Conservation (phyloP, 176 grass and related monocot species). For the Rhynchospora breviuscula region DNA sequence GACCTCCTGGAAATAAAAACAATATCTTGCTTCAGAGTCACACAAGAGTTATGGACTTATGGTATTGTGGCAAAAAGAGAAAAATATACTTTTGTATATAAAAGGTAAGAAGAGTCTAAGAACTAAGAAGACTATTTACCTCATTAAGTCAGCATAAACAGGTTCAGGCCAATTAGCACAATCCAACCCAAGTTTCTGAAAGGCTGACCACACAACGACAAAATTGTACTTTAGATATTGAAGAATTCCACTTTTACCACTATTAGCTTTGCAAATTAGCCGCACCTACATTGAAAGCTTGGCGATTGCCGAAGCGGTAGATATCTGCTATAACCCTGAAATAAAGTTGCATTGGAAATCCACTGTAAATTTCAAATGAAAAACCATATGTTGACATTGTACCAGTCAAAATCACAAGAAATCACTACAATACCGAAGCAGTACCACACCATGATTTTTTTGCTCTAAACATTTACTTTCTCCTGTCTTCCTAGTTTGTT, state of each 20-base stretch:
- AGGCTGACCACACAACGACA: conserved; percentile 43
- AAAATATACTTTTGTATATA: background rate
- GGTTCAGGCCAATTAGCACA: conserved; percentile 96
- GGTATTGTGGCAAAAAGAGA: conserved; percentile 11
- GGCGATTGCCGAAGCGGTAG: conserved; percentile 60
- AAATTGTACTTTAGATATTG: background rate
- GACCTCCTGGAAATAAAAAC: conserved; percentile 61
- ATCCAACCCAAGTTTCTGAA: conserved; percentile 84
- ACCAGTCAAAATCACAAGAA: background rate
- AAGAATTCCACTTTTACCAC: conserved; percentile 11
- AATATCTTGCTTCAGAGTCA: background rate
- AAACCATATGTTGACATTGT: background rate
- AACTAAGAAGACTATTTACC: conserved; percentile 35
- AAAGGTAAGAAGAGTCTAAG: conserved; percentile 13
- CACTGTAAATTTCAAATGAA: background rate
- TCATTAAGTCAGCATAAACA: conserved; percentile 79
- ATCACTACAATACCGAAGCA: background rate
- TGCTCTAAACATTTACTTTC: background rate
- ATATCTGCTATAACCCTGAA: conserved; percentile 84
- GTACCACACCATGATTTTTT: background rate
- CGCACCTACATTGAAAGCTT: conserved; percentile 97
- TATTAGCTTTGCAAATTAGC: conserved; percentile 21
- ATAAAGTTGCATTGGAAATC: conserved; percentile 17
- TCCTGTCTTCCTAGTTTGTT: background rate
- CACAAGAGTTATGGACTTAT: background rate